phyloP scores from a whole-genome alignment of 306 rosid genomes.

The Echinosophora koreensis region DNA sequence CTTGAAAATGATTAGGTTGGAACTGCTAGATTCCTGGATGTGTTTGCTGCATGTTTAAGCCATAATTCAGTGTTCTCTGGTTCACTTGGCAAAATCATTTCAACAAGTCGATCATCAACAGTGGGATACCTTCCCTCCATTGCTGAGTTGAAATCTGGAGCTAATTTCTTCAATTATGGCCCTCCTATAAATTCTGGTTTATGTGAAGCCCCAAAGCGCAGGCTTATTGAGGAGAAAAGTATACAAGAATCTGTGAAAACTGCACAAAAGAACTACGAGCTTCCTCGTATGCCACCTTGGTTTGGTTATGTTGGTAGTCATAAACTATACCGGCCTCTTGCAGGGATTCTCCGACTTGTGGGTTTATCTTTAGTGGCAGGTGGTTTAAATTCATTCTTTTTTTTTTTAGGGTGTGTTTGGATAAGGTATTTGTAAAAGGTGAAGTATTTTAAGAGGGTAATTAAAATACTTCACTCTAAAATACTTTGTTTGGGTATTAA shows the following conservation, averaged over 20 bases:
- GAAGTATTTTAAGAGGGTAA: no score
- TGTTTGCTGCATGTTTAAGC: slow-evolving; percentile 76
- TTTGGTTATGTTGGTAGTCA: slow-evolving; percentile 71
- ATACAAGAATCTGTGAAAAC: slow-evolving; percentile 44
- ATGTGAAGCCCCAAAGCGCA: slow-evolving; percentile 53
- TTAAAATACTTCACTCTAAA: no score
- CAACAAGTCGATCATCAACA: slow-evolving; percentile 67
- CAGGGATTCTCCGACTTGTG: slow-evolving; percentile 85
- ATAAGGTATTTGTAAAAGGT: no score
- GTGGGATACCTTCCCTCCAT: slow-evolving; percentile 76
- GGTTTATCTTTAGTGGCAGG: slow-evolving; percentile 86
- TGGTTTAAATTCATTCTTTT: slow-evolving; percentile 51
- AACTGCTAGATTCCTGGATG: slow-evolving; percentile 82
- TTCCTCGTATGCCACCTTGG: slow-evolving; percentile 99
- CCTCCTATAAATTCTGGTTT: slow-evolving; percentile 54
- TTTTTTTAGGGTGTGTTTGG: no score
- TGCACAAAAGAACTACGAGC: slow-evolving; percentile 57
- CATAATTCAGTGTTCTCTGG: slow-evolving; percentile 84
- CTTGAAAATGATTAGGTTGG: slow-evolving; percentile 65
- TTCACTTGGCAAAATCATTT: slow-evolving; percentile 71
- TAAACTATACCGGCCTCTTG: slow-evolving; percentile 78
- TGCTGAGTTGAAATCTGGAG: slow-evolving; percentile 80
- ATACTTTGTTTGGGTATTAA: no score
- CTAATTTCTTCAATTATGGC: slow-evolving; percentile 53
- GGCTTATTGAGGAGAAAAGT: slow-evolving; percentile 57